Evolutionary conservation across 2,329 filamentous ascomycete genomes (phyloP).

Genomic region (Lasiodiplodia theobromae): DNA sequence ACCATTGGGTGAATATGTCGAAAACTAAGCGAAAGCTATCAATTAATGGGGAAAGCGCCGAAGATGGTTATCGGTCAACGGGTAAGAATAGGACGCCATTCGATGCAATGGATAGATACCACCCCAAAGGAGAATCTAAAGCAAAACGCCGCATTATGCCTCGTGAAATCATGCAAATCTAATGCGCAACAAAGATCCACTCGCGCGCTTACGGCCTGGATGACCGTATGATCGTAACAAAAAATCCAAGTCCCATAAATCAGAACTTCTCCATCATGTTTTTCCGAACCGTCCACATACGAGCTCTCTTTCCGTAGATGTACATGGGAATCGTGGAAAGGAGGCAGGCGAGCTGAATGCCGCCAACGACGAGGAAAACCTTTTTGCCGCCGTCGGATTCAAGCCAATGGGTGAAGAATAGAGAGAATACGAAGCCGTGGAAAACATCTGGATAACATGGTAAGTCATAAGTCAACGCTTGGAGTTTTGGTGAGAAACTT

Average conservation of each 20-base stretch:
- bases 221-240: neutral
- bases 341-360: conserved; percentile 82
- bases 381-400: conserved; percentile 74
- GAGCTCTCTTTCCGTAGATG: conserved; percentile 85
- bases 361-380: conserved; percentile 83
- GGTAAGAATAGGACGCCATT: neutral
- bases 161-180: conserved; percentile 13
- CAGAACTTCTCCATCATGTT: conserved; percentile 84
- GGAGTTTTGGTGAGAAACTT: conserved; percentile 35
- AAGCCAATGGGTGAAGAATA: conserved; percentile 90
- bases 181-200: neutral
- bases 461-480: neutral
- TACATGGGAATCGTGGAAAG: conserved; percentile 88
- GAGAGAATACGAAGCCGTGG: conserved; percentile 85
- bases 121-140: neutral
- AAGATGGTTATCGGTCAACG: neutral
- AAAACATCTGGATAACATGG: conserved; percentile 67
- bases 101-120: neutral
- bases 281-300: conserved; percentile 93
- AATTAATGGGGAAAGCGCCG: neutral
- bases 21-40: neutral
- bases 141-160: conserved; percentile 7
- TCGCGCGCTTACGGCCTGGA: neutral
- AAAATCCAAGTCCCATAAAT: neutral
- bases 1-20: neutral